Conservation (phyloP, 2,329 filamentous ascomycete species). For the Claviceps sp. region DNA sequence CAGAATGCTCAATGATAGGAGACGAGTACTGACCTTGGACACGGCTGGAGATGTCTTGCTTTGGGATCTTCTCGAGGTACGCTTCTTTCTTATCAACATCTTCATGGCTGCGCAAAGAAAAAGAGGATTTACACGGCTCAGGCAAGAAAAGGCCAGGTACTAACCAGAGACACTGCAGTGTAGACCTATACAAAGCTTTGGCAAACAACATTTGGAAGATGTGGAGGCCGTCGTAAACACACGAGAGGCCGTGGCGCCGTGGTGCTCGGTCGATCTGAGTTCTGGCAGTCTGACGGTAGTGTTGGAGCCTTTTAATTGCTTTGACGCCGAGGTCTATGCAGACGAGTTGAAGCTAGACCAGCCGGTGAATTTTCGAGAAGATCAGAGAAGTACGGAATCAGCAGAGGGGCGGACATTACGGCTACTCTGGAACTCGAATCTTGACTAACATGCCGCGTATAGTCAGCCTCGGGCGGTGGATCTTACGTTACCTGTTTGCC, state of each 20-base stretch:
- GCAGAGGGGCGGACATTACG: neutral
- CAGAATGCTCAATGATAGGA: constrained; percentile 78
- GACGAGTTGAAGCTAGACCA: constrained; percentile 71
- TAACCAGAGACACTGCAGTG: constrained; percentile 42
- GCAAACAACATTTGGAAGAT: constrained; percentile 86
- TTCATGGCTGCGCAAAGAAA: neutral
- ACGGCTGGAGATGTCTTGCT: constrained; percentile 89
- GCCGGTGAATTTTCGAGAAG: constrained; percentile 71
- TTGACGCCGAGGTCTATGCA: constrained; percentile 94
- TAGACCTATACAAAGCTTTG: constrained; percentile 77
- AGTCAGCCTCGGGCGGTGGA: constrained; percentile 97
- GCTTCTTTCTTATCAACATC: constrained; percentile 8
- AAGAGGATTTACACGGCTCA: neutral
- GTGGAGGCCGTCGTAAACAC: constrained; percentile 81
- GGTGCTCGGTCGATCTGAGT: constrained; percentile 90
- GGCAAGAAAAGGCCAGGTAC: neutral
- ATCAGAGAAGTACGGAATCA: constrained; percentile 67
- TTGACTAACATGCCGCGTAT: constrained; percentile 11
- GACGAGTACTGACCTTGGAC: constrained; percentile 79
- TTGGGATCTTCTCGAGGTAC: constrained; percentile 82
- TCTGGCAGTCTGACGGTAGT: constrained; percentile 86
- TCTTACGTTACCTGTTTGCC: constrained; percentile 81
- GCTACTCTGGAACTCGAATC: neutral
- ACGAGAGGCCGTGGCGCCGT: constrained; percentile 77
- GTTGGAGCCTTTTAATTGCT: constrained; percentile 88